A percentile compares a stretch with the other conserved stretches of the same genome.
These are phyloP conservation scores for Lentinula guzmanii DNA, from an alignment of 768 basidiomycete species.

Conservation along the genomic window DNA sequence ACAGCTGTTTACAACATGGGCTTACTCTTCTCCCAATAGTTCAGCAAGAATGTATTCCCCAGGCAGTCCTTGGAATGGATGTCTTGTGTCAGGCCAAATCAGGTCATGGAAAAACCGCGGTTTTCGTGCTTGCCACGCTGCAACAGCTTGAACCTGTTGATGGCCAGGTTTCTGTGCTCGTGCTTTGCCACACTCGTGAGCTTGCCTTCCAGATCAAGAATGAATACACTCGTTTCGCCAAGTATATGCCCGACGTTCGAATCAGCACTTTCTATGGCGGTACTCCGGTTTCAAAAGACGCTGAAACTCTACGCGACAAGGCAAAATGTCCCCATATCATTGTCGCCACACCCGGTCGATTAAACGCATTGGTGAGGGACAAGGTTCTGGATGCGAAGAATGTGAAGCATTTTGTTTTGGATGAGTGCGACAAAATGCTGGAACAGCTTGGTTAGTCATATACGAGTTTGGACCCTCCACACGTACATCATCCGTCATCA, in stretches of 20 bases:
- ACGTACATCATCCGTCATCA: constrained; percentile 46
- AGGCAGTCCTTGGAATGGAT: constrained; percentile 99
- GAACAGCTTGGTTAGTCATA: constrained; percentile 99
- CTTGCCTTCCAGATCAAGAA: constrained; percentile 99
- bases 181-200: constrained; percentile 98
- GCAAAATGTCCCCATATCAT: constrained; percentile 97
- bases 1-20: not conserved
- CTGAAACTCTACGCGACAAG: constrained; percentile 92
- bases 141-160: constrained; percentile 98
- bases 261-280: constrained; percentile 98
- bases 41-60: constrained; percentile 99
- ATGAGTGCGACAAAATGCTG: constrained; percentile 99
- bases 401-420: constrained; percentile 98
- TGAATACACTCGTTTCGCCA: constrained; percentile 97
- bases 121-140: constrained; percentile 95
- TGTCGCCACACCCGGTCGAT: constrained; percentile 95
- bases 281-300: constrained; percentile 89
- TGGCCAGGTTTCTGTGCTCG: constrained; percentile 96
- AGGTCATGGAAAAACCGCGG: constrained; percentile 97
- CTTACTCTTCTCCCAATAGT: constrained; percentile 41
- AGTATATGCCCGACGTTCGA: constrained; percentile 99
- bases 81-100: constrained; percentile 99
- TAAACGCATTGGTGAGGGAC: constrained; percentile 93
- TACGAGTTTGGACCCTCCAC: constrained; percentile 66
- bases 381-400: constrained; percentile 92